These are phyloP conservation scores for Nevesoporus exiguus DNA, from an alignment of 768 basidiomycete species.

Conservation along the genomic window DNA sequence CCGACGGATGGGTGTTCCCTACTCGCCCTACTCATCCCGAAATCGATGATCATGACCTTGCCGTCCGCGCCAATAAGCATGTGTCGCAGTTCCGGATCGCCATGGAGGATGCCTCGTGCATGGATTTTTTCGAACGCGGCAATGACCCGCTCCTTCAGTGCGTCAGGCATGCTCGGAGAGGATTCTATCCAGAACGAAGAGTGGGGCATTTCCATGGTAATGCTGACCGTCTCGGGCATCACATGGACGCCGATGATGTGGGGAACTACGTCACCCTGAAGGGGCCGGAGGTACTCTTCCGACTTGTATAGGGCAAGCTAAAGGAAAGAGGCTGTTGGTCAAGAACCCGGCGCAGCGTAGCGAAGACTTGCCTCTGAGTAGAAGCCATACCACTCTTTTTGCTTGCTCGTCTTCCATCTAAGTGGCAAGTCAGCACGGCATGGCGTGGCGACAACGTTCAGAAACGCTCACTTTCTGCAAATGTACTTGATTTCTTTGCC, in stretches of 20 bases:
- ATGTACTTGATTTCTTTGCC: constrained; percentile 32
- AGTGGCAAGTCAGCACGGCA: constrained; percentile 2
- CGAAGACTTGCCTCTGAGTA: constrained; percentile 35
- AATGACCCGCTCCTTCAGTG: constrained; percentile 51
- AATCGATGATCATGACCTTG: constrained; percentile 52
- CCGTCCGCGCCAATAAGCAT: constrained; percentile 55
- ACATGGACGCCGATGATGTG: constrained; percentile 49
- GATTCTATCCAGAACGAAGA: constrained; percentile 61
- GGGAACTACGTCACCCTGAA: constrained; percentile 55
- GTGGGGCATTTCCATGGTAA: constrained; percentile 55
- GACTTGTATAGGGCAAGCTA: constrained; percentile 54
- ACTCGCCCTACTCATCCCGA: constrained; percentile 39
- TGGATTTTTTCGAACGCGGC: constrained; percentile 49
- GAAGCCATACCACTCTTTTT: constrained; percentile 38
- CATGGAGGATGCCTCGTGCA: constrained; percentile 45
- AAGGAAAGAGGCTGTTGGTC: constrained; percentile 2
- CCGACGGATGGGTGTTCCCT: constrained; percentile 31
- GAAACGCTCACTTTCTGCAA: constrained; percentile 33
- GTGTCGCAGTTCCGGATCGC: constrained; percentile 46
- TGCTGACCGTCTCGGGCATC: constrained; percentile 36
- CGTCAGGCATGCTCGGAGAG: constrained; percentile 50
- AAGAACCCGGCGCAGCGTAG: constrained; percentile 8
- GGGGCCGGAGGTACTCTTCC: constrained; percentile 40
- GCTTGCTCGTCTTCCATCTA: constrained; percentile 34
- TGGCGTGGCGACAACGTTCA: neutral